Percentiles rank a stretch among this genome's conserved stretches.
Evolutionary conservation across 352 stramenopile genomes (phyloP).

Genomic region (Achlya hypogyna): DNA sequence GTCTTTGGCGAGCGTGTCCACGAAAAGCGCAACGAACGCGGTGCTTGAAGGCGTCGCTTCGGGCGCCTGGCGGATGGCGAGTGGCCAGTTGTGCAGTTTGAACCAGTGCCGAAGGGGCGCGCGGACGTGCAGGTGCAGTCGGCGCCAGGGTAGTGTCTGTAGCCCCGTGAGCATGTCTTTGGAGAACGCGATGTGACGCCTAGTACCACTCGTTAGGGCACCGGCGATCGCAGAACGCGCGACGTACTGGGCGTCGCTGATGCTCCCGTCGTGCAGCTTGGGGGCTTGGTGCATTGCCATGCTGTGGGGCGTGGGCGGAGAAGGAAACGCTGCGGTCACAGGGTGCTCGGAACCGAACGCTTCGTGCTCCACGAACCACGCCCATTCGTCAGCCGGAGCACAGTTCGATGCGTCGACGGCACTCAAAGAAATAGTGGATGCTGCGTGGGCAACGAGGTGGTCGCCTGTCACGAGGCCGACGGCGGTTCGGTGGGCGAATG

Average conservation of each 20-base stretch:
- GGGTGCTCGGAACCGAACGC: not conserved
- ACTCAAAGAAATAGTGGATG: not conserved
- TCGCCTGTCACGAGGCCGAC: slow-evolving; percentile 4
- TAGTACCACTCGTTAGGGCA: not conserved
- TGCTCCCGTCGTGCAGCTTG: not conserved
- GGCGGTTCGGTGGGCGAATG: not conserved
- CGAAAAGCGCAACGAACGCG: not conserved
- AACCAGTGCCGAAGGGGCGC: not conserved
- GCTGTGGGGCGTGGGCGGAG: not conserved
- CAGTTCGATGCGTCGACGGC: not conserved
- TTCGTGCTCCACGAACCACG: not conserved
- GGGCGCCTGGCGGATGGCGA: not conserved
- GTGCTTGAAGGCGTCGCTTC: not conserved
- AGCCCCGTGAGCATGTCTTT: not conserved
- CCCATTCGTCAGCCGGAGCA: not conserved
- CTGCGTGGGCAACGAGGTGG: slow-evolving; percentile 10
- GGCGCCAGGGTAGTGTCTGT: slow-evolving; percentile 3
- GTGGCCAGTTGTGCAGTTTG: slow-evolving; percentile 16
- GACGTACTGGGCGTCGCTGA: not conserved
- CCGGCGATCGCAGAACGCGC: not conserved
- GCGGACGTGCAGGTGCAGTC: slow-evolving; percentile 12
- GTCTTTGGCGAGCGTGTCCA: not conserved
- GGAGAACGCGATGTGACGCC: not conserved
- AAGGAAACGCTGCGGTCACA: not conserved
- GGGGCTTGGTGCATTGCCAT: not conserved